A percentile compares a stretch with the other conserved stretches of the same genome.
Conservation (phyloP, 768 basidiomycete genomes). For the Tubosaeta sp. region DNA sequence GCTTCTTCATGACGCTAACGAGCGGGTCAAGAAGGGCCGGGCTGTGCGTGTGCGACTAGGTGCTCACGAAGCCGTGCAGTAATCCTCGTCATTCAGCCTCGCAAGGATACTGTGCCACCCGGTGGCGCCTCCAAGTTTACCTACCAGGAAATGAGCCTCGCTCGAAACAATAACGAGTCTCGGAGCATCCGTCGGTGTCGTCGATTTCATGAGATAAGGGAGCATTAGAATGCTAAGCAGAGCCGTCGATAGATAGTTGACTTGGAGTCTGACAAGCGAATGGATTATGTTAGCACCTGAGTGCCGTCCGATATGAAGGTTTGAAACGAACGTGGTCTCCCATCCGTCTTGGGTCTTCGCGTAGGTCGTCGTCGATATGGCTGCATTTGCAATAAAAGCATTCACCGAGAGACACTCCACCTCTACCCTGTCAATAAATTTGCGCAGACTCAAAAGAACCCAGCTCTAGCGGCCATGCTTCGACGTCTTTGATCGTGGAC, state of each 20-base stretch:
- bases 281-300: neutral
- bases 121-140: slow-evolving; percentile 4
- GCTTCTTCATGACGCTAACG: slow-evolving; percentile 22
- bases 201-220: slow-evolving; percentile 31
- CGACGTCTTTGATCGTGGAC: slow-evolving; percentile 6
- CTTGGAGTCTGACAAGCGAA: slow-evolving; percentile 26
- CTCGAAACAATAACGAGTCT: slow-evolving; percentile 32
- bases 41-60: neutral
- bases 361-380: slow-evolving; percentile 13
- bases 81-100: slow-evolving; percentile 23
- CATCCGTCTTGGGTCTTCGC: slow-evolving; percentile 32
- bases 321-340: slow-evolving; percentile 32
- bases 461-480: slow-evolving; percentile 34
- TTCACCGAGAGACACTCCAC: slow-evolving; percentile 25
- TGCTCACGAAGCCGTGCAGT: slow-evolving; percentile 26
- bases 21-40: neutral
- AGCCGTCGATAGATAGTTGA: slow-evolving; percentile 34
- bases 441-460: slow-evolving; percentile 29
- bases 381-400: slow-evolving; percentile 32
- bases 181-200: slow-evolving; percentile 18
- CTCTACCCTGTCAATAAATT: slow-evolving; percentile 29
- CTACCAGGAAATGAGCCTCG: slow-evolving; percentile 19
- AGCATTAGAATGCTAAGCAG: slow-evolving; percentile 34
- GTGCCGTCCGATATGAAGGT: neutral
- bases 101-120: slow-evolving; percentile 26